These are phyloP conservation scores for Fraxinus anomala DNA, from an alignment of 257 asterid species.

Conservation along the genomic window DNA sequence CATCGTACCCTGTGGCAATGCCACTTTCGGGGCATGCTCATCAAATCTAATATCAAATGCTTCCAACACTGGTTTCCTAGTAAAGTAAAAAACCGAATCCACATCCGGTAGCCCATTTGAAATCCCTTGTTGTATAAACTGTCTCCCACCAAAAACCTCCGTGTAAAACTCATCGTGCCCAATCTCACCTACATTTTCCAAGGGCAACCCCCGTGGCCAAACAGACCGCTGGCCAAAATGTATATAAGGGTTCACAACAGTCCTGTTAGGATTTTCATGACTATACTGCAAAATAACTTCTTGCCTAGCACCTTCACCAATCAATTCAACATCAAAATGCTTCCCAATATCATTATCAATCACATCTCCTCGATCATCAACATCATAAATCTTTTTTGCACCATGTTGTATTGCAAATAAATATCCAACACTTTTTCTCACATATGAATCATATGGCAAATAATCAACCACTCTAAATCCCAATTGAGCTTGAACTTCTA, in stretches of 20 bases:
- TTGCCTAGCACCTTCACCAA: slow-evolving; percentile 83
- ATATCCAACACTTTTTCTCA: slow-evolving; percentile 90
- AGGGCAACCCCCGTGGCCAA: slow-evolving; percentile 97
- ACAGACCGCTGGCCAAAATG: slow-evolving; percentile 98
- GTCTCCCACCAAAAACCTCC: slow-evolving; percentile 86
- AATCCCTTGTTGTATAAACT: slow-evolving; percentile 92
- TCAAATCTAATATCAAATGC: slow-evolving; percentile 84
- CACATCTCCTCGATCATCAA: slow-evolving; percentile 88
- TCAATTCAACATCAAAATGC: slow-evolving; percentile 86
- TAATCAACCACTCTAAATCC: slow-evolving; percentile 82
- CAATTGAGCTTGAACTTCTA: slow-evolving; percentile 85
- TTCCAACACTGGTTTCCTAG: slow-evolving; percentile 77
- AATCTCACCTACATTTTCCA: slow-evolving; percentile 90
- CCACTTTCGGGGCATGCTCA: slow-evolving; percentile 84
- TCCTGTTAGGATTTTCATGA: slow-evolving; percentile 84
- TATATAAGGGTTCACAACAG: slow-evolving; percentile 87
- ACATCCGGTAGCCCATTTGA: slow-evolving; percentile 95
- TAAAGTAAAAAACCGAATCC: slow-evolving; percentile 90
- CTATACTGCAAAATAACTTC: slow-evolving; percentile 88
- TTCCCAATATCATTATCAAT: slow-evolving; percentile 78
- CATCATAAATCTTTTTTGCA: slow-evolving; percentile 83
- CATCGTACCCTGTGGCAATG: slow-evolving; percentile 94
- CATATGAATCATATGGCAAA: slow-evolving; percentile 95
- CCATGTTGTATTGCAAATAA: slow-evolving; percentile 97
- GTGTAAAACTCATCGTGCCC: slow-evolving; percentile 90